Conservation (phyloP, 2,329 filamentous ascomycete genomes). For the Tolypocladium ovalisporum region DNA sequence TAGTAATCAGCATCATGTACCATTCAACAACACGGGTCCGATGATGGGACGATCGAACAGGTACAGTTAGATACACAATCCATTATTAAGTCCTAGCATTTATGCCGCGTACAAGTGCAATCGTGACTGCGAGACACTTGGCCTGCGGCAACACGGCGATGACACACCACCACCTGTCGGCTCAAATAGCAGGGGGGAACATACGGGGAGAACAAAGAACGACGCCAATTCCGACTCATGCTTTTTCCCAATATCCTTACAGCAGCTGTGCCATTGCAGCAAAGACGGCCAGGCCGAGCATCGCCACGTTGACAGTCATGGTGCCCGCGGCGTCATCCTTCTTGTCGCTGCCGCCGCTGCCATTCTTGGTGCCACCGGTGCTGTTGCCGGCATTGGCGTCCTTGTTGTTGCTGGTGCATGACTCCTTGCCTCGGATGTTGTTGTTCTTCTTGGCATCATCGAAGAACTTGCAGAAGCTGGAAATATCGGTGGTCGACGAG, state of each 20-base stretch:
- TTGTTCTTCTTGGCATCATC: constrained; percentile 26
- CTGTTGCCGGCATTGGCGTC: constrained; percentile 38
- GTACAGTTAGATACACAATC: constrained; percentile 24
- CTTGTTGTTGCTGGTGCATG: constrained; percentile 39
- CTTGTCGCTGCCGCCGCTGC: constrained; percentile 11
- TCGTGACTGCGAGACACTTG: constrained; percentile 11
- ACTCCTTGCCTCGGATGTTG: constrained; percentile 30
- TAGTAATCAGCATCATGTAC: background rate
- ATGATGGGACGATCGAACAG: background rate
- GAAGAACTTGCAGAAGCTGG: constrained; percentile 41
- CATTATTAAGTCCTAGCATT: constrained; percentile 34
- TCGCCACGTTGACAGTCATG: constrained; percentile 33
- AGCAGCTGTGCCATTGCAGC: constrained; percentile 39
- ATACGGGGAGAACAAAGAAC: constrained; percentile 20
- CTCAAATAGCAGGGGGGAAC: constrained; percentile 22
- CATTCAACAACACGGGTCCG: background rate
- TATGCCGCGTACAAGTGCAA: constrained; percentile 9
- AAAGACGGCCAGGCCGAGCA: constrained; percentile 35
- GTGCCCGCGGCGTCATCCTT: constrained; percentile 30
- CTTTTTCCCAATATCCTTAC: constrained; percentile 25
- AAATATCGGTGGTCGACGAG: constrained; percentile 53
- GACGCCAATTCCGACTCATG: constrained; percentile 23
- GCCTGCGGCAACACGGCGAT: constrained; percentile 15
- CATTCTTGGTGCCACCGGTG: constrained; percentile 11
- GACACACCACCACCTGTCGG: constrained; percentile 22